A percentile compares a stretch with the other conserved stretches of the same genome.
phyloP scores from a whole-genome alignment of 1,139 yeast species.

The Geotrichum aggregatum region DNA sequence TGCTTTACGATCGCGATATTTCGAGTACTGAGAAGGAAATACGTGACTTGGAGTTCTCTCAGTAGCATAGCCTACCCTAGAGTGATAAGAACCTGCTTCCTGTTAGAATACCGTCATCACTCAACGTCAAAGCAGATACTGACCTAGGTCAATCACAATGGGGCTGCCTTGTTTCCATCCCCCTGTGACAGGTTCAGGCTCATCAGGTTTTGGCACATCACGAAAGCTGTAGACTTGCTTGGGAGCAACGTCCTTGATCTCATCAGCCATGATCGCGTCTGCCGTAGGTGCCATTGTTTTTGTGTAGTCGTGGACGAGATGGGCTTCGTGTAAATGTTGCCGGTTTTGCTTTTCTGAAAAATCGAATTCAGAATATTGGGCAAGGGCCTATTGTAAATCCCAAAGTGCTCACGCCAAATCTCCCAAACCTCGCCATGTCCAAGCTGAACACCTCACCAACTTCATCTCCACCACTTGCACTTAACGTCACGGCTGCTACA shows the following conservation, averaged over 20 bases:
- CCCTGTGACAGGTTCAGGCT: slow-evolving; percentile 51
- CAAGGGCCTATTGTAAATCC: background rate
- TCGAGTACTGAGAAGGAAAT: slow-evolving; percentile 67
- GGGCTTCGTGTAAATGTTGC: too few relatives aligned
- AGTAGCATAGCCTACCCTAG: slow-evolving; percentile 69
- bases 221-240: slow-evolving; percentile 49
- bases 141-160: slow-evolving; percentile 64
- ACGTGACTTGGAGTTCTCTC: slow-evolving; percentile 53
- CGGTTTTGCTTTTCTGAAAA: too few relatives aligned
- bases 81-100: slow-evolving; percentile 44
- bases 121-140: background rate
- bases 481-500: too few relatives aligned
- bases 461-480: slow-evolving; percentile 7
- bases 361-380: background rate
- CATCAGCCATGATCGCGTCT: background rate
- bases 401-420: background rate
- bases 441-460: slow-evolving; percentile 13
- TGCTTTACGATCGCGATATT: slow-evolving; percentile 74
- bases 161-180: slow-evolving; percentile 58
- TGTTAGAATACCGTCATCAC: background rate
- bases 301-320: too few relatives aligned
- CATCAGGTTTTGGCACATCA: slow-evolving; percentile 43
- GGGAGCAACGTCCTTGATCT: slow-evolving; percentile 30
- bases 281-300: slow-evolving; percentile 18
- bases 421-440: background rate